Evolutionary conservation across 352 stramenopile species (phyloP), one percentile per base, ranked within the genome.

Genomic region (Hyaloperonospora brassicae): DNA sequence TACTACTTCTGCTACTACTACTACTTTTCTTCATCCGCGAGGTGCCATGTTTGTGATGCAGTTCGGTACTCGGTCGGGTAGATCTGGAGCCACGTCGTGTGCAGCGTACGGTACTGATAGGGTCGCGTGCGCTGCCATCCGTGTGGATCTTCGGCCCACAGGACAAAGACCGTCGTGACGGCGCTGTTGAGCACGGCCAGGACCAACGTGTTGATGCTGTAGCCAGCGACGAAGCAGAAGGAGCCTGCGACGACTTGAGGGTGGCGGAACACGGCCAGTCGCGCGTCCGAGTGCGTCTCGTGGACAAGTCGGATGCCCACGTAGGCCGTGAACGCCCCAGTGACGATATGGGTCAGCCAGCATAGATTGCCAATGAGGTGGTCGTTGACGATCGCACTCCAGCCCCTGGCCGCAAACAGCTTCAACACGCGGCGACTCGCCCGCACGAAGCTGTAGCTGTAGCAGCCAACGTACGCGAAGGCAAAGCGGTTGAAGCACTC

Each of bases 401-500:
- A 96, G 36, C 86, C 86, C 42, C 87, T 89, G 52, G 43, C 66
- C 8, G 56, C 69, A 50, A 96, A 93, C 14, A 96, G 61, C 50
- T 92, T 70, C 58, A 85, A 89, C 11, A 94, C 83, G 59, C 83
- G 70, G 12, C 66, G 69, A 50, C 86, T 88, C 14, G 81, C 76
- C 1, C 73, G 84, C 30, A 92, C 61, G 60, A 95, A 96, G 47
- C 68, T 83, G 62, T 92, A 94, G 45, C 80, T 84, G 53, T 96
- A 94, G 59, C 78, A 79, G 7, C 84, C 86, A 11, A 96, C 79
- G 68, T 94, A 96, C 49, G 78, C 63, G 68, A 81, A 96, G 10
- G 86, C 94, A 44, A 86, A 95, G 41, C 79, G 76, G 71, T 96
- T 96, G 65, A 95, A 95, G 55, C 86, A 93, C 69, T 96, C 81